A percentile compares a stretch with the other conserved stretches of the same genome.
Evolutionary conservation across 495 filamentous ascomycete genomes (phyloP).

Genomic region (Lindgomyces ingoldianus): DNA sequence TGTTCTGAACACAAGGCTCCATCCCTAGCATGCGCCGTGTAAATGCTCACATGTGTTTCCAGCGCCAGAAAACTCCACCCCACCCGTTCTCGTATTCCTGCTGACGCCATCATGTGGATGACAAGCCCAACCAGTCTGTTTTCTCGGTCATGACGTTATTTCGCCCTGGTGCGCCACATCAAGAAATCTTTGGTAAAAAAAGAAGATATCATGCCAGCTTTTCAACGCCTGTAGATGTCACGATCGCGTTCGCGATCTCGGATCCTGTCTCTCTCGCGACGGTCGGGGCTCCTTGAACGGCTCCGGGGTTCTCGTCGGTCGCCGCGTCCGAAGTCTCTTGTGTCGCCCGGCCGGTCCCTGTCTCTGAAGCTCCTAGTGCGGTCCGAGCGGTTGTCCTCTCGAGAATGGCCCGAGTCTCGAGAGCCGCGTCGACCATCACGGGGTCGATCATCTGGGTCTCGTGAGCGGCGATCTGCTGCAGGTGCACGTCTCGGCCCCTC

Average conservation of each 20-base stretch:
- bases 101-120: constrained; percentile 1
- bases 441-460: constrained; percentile 33
- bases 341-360: constrained; percentile 27
- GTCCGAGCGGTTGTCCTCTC: constrained; percentile 29
- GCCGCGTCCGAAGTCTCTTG: constrained; percentile 23
- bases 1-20: no score
- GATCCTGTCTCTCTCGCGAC: constrained; percentile 28
- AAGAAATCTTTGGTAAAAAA: background rate
- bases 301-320: constrained; percentile 26
- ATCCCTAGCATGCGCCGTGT: constrained; percentile 18
- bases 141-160: background rate
- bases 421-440: constrained; percentile 34
- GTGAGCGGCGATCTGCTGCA: constrained; percentile 22
- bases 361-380: constrained; percentile 26
- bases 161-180: background rate
- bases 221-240: constrained; percentile 25
- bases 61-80: background rate
- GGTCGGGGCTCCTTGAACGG: constrained; percentile 29
- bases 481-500: background rate
- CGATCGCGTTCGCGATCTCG: constrained; percentile 10
- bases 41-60: constrained; percentile 15
- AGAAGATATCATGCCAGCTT: constrained; percentile 6
- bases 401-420: constrained; percentile 33
- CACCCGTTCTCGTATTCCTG: background rate
- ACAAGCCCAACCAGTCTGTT: background rate